Base-by-base conservation (phyloP, 768 basidiomycete genomes). In the Cystofilobasidium capitatum region DNA sequence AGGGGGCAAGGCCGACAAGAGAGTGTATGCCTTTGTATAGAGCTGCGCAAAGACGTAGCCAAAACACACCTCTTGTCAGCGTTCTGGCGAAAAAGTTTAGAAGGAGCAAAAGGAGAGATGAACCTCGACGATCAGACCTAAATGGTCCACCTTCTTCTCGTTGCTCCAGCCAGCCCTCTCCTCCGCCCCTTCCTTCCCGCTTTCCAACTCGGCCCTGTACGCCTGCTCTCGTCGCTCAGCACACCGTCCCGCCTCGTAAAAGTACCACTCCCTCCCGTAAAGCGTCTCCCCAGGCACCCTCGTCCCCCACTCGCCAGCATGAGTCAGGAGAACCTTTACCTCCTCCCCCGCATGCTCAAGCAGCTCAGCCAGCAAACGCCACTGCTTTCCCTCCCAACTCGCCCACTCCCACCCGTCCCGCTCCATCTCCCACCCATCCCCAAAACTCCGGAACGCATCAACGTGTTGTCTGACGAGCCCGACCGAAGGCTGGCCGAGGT, bases 361-460 rank as follows among this genome's bases (percentile, higher is more conserved):
- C 4, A 99, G 80, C 77, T 99, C 94, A 17, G 88, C 91, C 37
- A 99, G 83, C 24, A 91, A 82, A 10, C 93, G 88, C 73, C 73
- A 91, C 89, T 96, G 92, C 74, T 91, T 81, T 10, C 90, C 88
- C 64, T 92, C 81, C 94, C 93, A 99, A 71, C 88, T 89, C 94
- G 94, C 97, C 74, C 87, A 97, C 75, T 98, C 96, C 71, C 89
- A 97, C 0, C 90, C 96, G 73, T 92, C 89, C 72, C 93, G 91
- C 20, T 92, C 93, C 64, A 97, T 97, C 10, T 90, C 89, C 94
- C 96, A 97, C 0, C 87, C 86, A 24, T 88, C 80, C 7, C 88
- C 77, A 71, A 99, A 84, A 72, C 91, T 89, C 7, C 86, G 83
- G 71, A 96, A 94, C 69, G 84, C 84, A 39, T 86, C 84, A 69